Base-by-base conservation (phyloP, 176 grass and related monocot genomes). In the Aegilops tauschii region DNA sequence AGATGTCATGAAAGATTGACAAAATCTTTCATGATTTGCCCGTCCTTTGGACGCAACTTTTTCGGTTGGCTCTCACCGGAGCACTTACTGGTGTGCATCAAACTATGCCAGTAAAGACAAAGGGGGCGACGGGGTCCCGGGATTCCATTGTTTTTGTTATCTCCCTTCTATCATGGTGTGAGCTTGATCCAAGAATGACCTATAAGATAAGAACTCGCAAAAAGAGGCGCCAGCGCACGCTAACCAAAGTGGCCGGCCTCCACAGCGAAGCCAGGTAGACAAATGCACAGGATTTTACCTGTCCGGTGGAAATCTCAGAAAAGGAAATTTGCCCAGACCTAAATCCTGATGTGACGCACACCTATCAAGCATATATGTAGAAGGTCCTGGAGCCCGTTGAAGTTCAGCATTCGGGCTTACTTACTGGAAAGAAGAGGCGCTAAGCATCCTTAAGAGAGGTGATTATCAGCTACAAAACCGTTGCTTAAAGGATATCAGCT, bases 81-180 rank as follows among this genome's bases (percentile, higher is more conserved):
- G 74, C 42, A 78, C 65, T 32, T 30, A 31, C 35, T 36, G 34
- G 6, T 79, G 89, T 65, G 40, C 78, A 68, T 63, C 76, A 25
- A 37, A 63, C 67, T 30, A 5, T 36, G 36, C 47, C 47, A 70
- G 68, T 66, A 14, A 85, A 72, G 72, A 77, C 65, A 66, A 89
- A 47, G 6, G 25, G 25, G 35, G 62, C 21, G 47, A 59, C 17
- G 58, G 58, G 83, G 79, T 64, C 83, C 70, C 58, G 78, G 72
- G 82, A 78, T n/a, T 23, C 73, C 25, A 89, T 83, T 31, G 78
- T 79, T 86, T 86, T 89, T 73, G 73, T 79, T 83, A 83, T 92
- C 90, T 28, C 20, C 79, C 39, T 14, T 85, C 69, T 88, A 69
- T 84, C 65, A 70, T 82, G 49, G 64, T 49, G 70, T 17, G 75